phyloP scores from a whole-genome alignment of 2,329 filamentous ascomycete species.

The Thielaviopsis euricoi region DNA sequence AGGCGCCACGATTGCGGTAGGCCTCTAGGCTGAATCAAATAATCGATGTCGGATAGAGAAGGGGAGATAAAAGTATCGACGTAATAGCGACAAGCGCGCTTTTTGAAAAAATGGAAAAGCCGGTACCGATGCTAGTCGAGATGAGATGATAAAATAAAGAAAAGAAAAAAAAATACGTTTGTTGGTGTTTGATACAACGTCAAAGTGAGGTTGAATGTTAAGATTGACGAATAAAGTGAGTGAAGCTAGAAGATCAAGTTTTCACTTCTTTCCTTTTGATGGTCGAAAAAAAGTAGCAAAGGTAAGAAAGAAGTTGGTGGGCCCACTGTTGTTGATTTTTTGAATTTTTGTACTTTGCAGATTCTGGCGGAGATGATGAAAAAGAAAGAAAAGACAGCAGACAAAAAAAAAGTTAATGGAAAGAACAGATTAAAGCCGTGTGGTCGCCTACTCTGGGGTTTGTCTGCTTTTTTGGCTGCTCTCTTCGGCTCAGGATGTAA shows the following conservation, averaged over 20 bases:
- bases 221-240: background rate
- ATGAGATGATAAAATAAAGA: background rate
- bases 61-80: background rate
- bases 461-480: too few relatives aligned
- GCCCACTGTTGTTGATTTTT: background rate
- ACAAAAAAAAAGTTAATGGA: too few relatives aligned
- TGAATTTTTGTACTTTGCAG: too few relatives aligned
- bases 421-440: too few relatives aligned
- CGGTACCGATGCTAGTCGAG: background rate
- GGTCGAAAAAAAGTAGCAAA: background rate
- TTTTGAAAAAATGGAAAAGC: background rate
- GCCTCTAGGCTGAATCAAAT: background rate
- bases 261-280: background rate
- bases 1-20: constrained; percentile 11
- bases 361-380: too few relatives aligned
- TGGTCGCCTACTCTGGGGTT: too few relatives aligned
- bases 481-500: too few relatives aligned
- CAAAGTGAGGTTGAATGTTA: too few relatives aligned
- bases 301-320: background rate
- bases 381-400: too few relatives aligned
- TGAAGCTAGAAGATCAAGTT: background rate
- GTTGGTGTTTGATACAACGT: background rate
- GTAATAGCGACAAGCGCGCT: background rate
- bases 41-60: background rate
- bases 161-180: background rate